These are phyloP conservation scores for Fusarium pseudograminearum DNA, from an alignment of 2,329 filamentous ascomycete genomes.

Conservation along the genomic window DNA sequence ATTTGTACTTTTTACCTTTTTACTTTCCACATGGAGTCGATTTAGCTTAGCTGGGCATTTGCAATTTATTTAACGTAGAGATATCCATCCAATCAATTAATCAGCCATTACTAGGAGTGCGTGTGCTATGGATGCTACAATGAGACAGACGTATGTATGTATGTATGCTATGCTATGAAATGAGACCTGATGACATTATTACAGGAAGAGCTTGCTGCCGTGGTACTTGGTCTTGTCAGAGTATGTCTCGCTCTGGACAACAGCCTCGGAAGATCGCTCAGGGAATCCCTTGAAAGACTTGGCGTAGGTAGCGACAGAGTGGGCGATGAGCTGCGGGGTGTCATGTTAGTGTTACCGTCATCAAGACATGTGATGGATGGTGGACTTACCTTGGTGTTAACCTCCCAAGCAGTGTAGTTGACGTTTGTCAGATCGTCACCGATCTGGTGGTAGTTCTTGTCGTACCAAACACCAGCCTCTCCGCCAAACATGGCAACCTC, in stretches of 20 bases:
- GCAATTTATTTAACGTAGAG: slow-evolving; percentile 37
- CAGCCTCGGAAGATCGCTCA: slow-evolving; percentile 57
- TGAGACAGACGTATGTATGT: too few species aligned
- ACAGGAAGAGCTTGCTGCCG: slow-evolving; percentile 52
- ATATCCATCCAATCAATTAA: slow-evolving; percentile 40
- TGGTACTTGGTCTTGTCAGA: slow-evolving; percentile 61
- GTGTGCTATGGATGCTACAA: neutral
- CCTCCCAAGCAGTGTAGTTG: slow-evolving; percentile 69
- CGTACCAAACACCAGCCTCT: slow-evolving; percentile 69
- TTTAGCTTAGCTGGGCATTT: slow-evolving; percentile 41
- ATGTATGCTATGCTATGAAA: neutral
- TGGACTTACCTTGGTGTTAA: slow-evolving; percentile 67
- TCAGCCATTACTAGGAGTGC: slow-evolving; percentile 10
- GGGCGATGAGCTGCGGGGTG: slow-evolving; percentile 69
- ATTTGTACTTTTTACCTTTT: slow-evolving; percentile 7
- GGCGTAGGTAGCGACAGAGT: slow-evolving; percentile 78
- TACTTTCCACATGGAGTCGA: slow-evolving; percentile 17
- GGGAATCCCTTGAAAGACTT: slow-evolving; percentile 75
- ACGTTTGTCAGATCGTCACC: slow-evolving; percentile 71
- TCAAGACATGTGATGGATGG: neutral
- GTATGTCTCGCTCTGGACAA: slow-evolving; percentile 47
- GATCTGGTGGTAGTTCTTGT: slow-evolving; percentile 72
- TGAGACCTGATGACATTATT: neutral
- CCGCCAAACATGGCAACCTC: slow-evolving; percentile 79
- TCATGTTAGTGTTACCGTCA: slow-evolving; percentile 41